Conservation (phyloP, 2,329 filamentous ascomycete genomes). For the Plenodomus biglobosus region DNA sequence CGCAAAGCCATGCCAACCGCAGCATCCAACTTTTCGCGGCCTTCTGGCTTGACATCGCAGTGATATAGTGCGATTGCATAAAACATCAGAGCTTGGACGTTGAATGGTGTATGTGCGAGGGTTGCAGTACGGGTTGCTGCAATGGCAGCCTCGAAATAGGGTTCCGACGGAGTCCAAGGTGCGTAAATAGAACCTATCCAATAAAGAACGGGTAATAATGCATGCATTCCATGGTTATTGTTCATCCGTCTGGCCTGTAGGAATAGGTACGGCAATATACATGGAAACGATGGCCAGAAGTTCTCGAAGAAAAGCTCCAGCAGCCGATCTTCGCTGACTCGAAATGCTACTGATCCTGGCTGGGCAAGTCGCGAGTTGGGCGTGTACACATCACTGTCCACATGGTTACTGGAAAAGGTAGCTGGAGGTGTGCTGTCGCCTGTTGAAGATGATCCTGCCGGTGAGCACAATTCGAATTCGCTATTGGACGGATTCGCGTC, state of each 20-base stretch:
- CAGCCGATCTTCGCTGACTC: slow-evolving; percentile 30
- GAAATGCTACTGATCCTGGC: slow-evolving; percentile 22
- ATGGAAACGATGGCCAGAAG: slow-evolving; percentile 58
- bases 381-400: slow-evolving; percentile 5
- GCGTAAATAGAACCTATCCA: slow-evolving; percentile 40
- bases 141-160: slow-evolving; percentile 26
- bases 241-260: slow-evolving; percentile 27
- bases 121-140: slow-evolving; percentile 21
- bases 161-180: slow-evolving; percentile 33
- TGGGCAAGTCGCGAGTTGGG: slow-evolving; percentile 3
- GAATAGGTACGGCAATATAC: slow-evolving; percentile 53
- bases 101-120: slow-evolving; percentile 48
- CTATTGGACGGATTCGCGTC: background rate
- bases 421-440: background rate
- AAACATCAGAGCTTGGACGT: slow-evolving; percentile 75
- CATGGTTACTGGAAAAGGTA: background rate
- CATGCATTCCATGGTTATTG: slow-evolving; percentile 23
- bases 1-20: slow-evolving; percentile 72
- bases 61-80: slow-evolving; percentile 77
- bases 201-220: slow-evolving; percentile 29
- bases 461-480: background rate
- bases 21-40: slow-evolving; percentile 65
- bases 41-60: slow-evolving; percentile 68
- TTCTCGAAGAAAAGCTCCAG: slow-evolving; percentile 43
- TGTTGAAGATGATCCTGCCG: background rate